Evolutionary conservation across 2,329 filamentous ascomycete genomes (phyloP).

Genomic region (Pseudogymnoascus sp.): DNA sequence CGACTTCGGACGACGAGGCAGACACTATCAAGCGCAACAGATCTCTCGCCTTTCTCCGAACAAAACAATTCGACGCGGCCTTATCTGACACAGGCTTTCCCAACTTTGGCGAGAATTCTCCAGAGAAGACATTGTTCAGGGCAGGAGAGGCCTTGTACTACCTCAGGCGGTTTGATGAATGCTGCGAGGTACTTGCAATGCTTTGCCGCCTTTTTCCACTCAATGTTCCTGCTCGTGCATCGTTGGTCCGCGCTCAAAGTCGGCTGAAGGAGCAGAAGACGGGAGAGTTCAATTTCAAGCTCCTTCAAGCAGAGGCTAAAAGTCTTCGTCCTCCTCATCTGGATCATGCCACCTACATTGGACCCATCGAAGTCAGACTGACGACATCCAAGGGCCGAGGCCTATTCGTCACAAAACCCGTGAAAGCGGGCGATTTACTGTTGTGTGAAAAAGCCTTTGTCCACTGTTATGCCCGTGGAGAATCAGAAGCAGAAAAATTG

Average conservation of each 20-base stretch:
- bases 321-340: conserved; percentile 37
- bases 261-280: conserved; percentile 33
- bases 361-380: conserved; percentile 33
- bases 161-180: conserved; percentile 29
- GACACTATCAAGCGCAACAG: conserved; percentile 29
- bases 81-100: conserved; percentile 28
- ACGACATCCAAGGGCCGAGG: conserved; percentile 38
- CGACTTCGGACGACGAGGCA: conserved; percentile 28
- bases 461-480: conserved; percentile 33
- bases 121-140: conserved; percentile 32
- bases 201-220: conserved; percentile 26
- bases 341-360: conserved; percentile 40
- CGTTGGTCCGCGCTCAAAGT: conserved; percentile 15
- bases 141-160: conserved; percentile 32
- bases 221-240: conserved; percentile 39
- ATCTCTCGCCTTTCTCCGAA: conserved; percentile 28
- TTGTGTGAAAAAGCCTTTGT: conserved; percentile 49
- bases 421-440: conserved; percentile 42
- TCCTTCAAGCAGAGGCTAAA: conserved; percentile 33
- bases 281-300: conserved; percentile 34
- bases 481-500: conserved; percentile 15
- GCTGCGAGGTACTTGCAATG: conserved; percentile 21
- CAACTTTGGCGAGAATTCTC: conserved; percentile 19
- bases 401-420: conserved; percentile 40
- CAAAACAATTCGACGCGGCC: conserved; percentile 29